Evolutionary conservation across 495 filamentous ascomycete genomes (phyloP).

Genomic region (Penicillium malachiteum): DNA sequence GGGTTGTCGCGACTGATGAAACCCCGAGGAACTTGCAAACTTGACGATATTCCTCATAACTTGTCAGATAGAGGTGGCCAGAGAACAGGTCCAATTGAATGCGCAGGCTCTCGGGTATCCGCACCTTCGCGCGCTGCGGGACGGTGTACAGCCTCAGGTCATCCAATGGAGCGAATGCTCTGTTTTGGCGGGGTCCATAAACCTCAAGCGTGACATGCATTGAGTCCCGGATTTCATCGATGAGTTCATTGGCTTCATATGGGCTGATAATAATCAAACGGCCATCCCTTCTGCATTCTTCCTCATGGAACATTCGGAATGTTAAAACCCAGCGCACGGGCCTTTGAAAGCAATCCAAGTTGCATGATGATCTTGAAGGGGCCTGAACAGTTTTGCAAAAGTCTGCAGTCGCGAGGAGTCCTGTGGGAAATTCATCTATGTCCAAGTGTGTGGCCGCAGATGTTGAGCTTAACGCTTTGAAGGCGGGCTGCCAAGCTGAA

Average conservation of each 20-base stretch:
- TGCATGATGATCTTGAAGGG: not conserved
- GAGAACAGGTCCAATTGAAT: conserved; percentile 64
- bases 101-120: conserved; percentile 17
- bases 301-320: not conserved
- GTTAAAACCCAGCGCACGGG: not conserved
- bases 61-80: conserved; percentile 61
- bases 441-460: conserved; percentile 34
- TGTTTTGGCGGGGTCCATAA: conserved; percentile 56
- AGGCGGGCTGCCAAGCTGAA: conserved; percentile 49
- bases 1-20: conserved; percentile 30
- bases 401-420: conserved; percentile 55
- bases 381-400: conserved; percentile 50
- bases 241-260: conserved; percentile 57
- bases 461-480: conserved; percentile 40
- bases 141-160: conserved; percentile 40
- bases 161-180: conserved; percentile 46
- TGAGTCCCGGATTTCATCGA: conserved; percentile 35
- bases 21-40: conserved; percentile 57
- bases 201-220: conserved; percentile 48
- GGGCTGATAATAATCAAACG: conserved; percentile 56
- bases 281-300: conserved; percentile 18
- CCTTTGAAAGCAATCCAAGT: not conserved
- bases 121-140: not conserved
- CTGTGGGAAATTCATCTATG: conserved; percentile 33
- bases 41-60: conserved; percentile 52